phyloP scores from a whole-genome alignment of 164 flowering plant genomes.

The Cinnamomum micranthum region DNA sequence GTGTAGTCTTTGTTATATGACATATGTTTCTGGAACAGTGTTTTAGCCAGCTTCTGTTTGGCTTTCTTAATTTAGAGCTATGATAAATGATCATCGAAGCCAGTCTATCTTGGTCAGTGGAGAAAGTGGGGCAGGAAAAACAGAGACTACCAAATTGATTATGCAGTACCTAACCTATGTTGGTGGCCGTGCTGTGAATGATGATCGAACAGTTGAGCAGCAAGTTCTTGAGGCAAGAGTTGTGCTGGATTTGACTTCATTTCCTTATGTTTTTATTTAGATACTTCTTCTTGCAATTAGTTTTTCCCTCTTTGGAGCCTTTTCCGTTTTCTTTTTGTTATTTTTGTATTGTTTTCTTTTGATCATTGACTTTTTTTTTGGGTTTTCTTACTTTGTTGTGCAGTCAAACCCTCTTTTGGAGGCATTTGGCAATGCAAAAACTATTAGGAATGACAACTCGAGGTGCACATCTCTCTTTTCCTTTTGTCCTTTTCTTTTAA shows the following conservation, averaged over 20 bases:
- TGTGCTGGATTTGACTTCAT: neutral
- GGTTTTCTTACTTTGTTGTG: constrained; percentile 17
- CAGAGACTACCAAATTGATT: constrained; percentile 97
- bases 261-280: constrained; percentile 2
- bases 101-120: constrained; percentile 99
- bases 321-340: neutral
- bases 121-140: constrained; percentile 99
- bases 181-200: constrained; percentile 91
- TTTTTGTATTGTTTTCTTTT: neutral
- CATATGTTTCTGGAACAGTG: constrained; percentile 3
- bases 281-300: neutral
- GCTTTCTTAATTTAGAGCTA: constrained; percentile 58
- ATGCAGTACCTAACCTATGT: constrained; percentile 96
- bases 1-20: constrained; percentile 2
- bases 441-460: constrained; percentile 93
- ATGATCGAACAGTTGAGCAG: constrained; percentile 90
- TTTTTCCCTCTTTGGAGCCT: neutral
- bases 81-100: constrained; percentile 70
- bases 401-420: constrained; percentile 98
- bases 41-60: constrained; percentile 21
- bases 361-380: neutral
- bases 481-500: too few species aligned
- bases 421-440: constrained; percentile 99
- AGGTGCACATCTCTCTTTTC: constrained; percentile 38
- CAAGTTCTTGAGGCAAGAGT: constrained; percentile 94